Evolutionary conservation across 805 yeast genomes (phyloP), one percentile per base, ranked within the genome.

Genomic region (Cyberlindnera saturnus): DNA sequence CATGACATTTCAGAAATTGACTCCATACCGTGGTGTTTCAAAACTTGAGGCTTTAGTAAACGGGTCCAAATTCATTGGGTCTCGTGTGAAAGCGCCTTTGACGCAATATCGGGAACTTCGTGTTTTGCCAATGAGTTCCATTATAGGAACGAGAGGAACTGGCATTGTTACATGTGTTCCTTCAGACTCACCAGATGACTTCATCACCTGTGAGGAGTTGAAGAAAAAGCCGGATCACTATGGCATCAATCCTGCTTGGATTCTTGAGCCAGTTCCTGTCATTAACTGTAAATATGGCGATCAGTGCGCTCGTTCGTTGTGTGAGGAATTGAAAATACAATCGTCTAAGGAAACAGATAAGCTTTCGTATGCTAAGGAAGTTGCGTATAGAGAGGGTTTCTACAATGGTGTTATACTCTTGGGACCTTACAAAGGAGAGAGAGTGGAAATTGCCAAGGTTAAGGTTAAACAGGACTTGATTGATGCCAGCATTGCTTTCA

Each of bases 121-220:
- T 57, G 84, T 93, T 45, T 75, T 91, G 52, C 99, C 99, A 56
- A 91, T 91, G 99, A 97, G 91, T 66, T 87, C 96, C 30, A 90
- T 93, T 44, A 74, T 91, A 63, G 95, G 96, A 33, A 74, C 80
- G 43, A 91, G 93, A 71, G 98, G 98, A 75, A 91, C 99, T 37
- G 99, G 98, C 72, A 97, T 91, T 35, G 98, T 91, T 45, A 91
- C 97, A 5, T 93, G 96, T 72, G 98, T 90, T 50, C 98, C 98
- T 48, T 82, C 96, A n/a, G 96, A 91, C 66, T 90, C 97, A 45
- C 98, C 99, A 47, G 99, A 93, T 70, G 99, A 91, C 70, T 91
- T 59, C 61, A 81, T 91, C 66, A 91, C 96, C 46, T 77, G 84
- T 37, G 73, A 73, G 57, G 99, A 93, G 54, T 75, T 93, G 56